These are phyloP conservation scores for Chrysoporthe austroafricana DNA, from an alignment of 2,329 filamentous ascomycete genomes.

Conservation along the genomic window DNA sequence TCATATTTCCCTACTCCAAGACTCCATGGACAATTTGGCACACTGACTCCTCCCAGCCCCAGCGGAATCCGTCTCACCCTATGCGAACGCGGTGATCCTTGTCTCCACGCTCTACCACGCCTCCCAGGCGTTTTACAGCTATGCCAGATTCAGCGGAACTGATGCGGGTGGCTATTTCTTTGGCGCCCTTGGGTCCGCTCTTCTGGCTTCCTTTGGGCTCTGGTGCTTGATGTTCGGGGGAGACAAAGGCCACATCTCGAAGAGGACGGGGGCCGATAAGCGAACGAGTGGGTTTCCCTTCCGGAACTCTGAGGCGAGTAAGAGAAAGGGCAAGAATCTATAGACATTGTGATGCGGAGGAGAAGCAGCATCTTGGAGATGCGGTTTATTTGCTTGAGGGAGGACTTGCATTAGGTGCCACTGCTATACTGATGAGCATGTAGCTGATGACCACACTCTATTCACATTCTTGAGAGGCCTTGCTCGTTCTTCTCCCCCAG, in stretches of 20 bases:
- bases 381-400: background rate
- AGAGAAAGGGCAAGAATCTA: conserved; percentile 34
- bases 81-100: conserved; percentile 67
- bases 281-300: conserved; percentile 47
- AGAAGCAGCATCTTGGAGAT: no score
- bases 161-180: conserved; percentile 62
- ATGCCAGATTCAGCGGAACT: conserved; percentile 65
- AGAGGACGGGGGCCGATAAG: conserved; percentile 46
- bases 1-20: background rate
- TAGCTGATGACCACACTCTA: background rate
- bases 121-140: conserved; percentile 66
- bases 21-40: background rate
- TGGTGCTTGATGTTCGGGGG: conserved; percentile 59
- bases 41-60: conserved; percentile 30
- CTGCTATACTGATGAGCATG: background rate
- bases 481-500: background rate
- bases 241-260: conserved; percentile 41
- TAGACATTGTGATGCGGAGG: conserved; percentile 6
- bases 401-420: background rate
- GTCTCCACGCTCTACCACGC: conserved; percentile 71
- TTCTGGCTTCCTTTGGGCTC: conserved; percentile 64
- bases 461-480: background rate
- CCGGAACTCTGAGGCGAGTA: conserved; percentile 40
- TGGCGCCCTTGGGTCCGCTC: conserved; percentile 60
- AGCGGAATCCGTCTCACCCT: conserved; percentile 57